Evolutionary conservation across 208 protist species (phyloP).

Genomic region (Crithidia expoeki): DNA sequence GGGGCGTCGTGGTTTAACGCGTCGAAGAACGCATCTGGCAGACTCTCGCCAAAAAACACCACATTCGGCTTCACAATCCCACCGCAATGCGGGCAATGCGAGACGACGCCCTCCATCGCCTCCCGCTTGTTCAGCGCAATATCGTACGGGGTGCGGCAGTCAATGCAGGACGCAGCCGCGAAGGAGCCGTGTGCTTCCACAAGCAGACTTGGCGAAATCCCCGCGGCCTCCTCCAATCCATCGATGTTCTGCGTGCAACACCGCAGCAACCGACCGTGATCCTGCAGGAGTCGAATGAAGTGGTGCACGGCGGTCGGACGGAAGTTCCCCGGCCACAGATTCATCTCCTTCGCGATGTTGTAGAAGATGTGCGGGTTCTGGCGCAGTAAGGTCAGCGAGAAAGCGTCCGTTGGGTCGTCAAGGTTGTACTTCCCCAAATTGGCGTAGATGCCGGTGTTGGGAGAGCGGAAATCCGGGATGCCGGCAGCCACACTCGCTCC

Average conservation of each 20-base stretch:
- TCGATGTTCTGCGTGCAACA: conserved; percentile 98
- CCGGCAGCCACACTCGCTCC: conserved; percentile 93
- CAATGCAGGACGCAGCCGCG: conserved; percentile 80
- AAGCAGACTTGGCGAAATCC: conserved; percentile 76
- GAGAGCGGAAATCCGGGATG: conserved; percentile 96
- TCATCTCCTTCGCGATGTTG: conserved; percentile 83
- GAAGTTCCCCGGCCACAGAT: conserved; percentile 83
- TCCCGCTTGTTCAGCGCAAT: conserved; percentile 39
- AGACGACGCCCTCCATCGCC: conserved; percentile 50
- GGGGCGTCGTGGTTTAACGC: conserved; percentile 67
- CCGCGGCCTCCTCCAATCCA: conserved; percentile 86
- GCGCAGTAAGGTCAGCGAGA: conserved; percentile 90
- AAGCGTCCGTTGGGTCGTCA: conserved; percentile 88
- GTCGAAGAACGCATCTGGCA: conserved; percentile 90
- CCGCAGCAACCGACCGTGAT: conserved; percentile 91
- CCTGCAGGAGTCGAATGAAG: conserved; percentile 92
- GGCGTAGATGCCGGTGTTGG: conserved; percentile 91
- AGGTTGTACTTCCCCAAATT: conserved; percentile 92
- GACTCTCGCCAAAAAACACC: conserved; percentile 96
- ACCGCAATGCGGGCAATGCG: conserved; percentile 64
- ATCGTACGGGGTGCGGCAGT: conserved; percentile 65
- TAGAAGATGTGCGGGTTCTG: conserved; percentile 92
- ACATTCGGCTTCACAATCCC: conserved; percentile 96
- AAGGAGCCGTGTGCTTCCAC: conserved; percentile 97
- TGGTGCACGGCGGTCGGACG: conserved; percentile 91